phyloP scores from a whole-genome alignment of 495 filamentous ascomycete genomes.

The Bombardia bombarda region DNA sequence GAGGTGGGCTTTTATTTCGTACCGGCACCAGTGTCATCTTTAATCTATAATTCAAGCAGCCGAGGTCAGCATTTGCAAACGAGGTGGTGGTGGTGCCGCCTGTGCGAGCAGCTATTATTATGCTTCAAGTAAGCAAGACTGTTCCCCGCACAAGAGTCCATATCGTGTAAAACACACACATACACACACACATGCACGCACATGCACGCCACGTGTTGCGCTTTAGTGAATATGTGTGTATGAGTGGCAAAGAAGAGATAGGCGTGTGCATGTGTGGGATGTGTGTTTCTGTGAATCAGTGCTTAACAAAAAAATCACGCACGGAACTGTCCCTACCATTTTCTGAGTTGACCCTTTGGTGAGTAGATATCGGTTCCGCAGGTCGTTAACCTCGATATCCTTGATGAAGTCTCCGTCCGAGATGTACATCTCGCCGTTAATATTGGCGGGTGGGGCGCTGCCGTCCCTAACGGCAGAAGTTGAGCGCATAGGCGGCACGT shows the following conservation, averaged over 20 bases:
- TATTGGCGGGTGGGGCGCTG: conserved; percentile 28
- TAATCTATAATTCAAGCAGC: conserved; percentile 96
- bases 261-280: too few species aligned
- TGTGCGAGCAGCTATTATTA: conserved; percentile 64
- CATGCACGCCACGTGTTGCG: too few species aligned
- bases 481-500: conserved; percentile 79
- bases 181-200: conserved; percentile 22
- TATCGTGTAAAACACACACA: conserved; percentile 24
- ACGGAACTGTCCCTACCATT: conserved; percentile 94
- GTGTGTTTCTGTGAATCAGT: conserved; percentile 60
- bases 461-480: conserved; percentile 20
- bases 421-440: conserved; percentile 84
- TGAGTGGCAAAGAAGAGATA: too few species aligned
- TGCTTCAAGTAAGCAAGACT: conserved; percentile 79
- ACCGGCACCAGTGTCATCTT: conserved; percentile 99
- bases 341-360: conserved; percentile 98
- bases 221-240: too few species aligned
- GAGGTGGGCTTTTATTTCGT: too few species aligned
- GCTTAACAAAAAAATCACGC: conserved; percentile 47
- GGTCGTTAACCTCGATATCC: conserved; percentile 96
- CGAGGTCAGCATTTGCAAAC: conserved; percentile 97
- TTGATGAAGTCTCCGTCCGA: conserved; percentile 95
- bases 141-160: conserved; percentile 54
- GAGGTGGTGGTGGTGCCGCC: conserved; percentile 64
- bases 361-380: conserved; percentile 94